Evolutionary conservation across 208 protist species (phyloP), one percentile per base, ranked within the genome.

Genomic region (Trypanosoma platydactyli): DNA sequence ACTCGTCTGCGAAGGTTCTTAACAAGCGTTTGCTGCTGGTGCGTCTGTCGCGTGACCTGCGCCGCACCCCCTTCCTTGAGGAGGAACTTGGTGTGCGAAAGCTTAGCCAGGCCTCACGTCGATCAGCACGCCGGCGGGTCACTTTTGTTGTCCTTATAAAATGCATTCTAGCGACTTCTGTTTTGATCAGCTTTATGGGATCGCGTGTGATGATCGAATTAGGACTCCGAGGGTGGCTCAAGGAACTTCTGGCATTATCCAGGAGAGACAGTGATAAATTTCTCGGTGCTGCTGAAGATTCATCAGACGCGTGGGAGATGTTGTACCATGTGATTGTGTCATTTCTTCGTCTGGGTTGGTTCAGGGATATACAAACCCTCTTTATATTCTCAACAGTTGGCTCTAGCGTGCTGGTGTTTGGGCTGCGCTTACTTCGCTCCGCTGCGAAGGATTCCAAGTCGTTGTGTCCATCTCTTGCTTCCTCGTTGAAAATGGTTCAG

Each of bases 371-470:
- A 9, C 68, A 74, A 22, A 40, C 44, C 29, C 29, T 74, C 3
- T 44, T 67, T 33, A n/a, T 74, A 12, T 74, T 68, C 35, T 74
- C 58, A n/a, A 20, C 44, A 7, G 11, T 74, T 20, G 68, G 68
- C 20, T 62, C 68, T 24, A 46, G 54, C 5, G 3, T 68, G 22
- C 42, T 74, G 46, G 44, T 61, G n/a, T 22, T 74, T 46, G 68
- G 68, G 2, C 46, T 74, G 13, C 59, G 61, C 5, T 22, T 74
- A 18, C 50, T 74, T n/a, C 50, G 48, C 9, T 74, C 68, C 12
- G 68, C 68, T 20, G 48, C 42, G 0, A 35, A 57, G 0, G 68
- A 68, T 49, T 44, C 45, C 5, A 59, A 49, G 49, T 18, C 52
- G 11, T 18, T 74, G 11, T 35, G 38, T 1, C 48, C 49, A 0